Percentiles rank a stretch among this genome's conserved stretches.
Conservation (phyloP, 768 basidiomycete species). For the Polyporus arcularius region DNA sequence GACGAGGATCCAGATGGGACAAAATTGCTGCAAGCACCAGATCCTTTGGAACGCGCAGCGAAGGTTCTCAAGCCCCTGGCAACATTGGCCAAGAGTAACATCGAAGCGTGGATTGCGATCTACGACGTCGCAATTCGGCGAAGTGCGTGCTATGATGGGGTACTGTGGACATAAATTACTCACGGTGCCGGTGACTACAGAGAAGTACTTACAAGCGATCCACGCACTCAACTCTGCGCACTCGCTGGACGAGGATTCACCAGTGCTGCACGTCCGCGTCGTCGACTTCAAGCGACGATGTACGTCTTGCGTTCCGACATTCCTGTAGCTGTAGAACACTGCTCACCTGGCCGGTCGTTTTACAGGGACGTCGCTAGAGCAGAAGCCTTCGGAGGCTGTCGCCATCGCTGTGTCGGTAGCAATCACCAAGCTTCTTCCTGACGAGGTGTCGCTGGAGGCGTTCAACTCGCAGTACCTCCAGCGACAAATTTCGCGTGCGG, state of each 20-base stretch:
- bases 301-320: constrained; percentile 30
- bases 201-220: constrained; percentile 78
- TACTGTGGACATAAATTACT: neutral
- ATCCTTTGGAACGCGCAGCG: constrained; percentile 74
- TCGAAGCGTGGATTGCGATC: constrained; percentile 71
- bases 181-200: constrained; percentile 38
- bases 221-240: constrained; percentile 63
- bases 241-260: constrained; percentile 51
- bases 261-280: constrained; percentile 72
- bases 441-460: constrained; percentile 56
- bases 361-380: constrained; percentile 46
- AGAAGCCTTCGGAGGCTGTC: constrained; percentile 47
- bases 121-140: constrained; percentile 85
- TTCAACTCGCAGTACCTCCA: constrained; percentile 82
- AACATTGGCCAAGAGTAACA: constrained; percentile 47
- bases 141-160: constrained; percentile 48
- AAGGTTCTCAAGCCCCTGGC: constrained; percentile 69
- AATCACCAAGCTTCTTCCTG: constrained; percentile 55
- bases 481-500: constrained; percentile 48
- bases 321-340: neutral
- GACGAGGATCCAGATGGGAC: constrained; percentile 87
- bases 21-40: constrained; percentile 61
- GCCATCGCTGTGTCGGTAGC: constrained; percentile 51
- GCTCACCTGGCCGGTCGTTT: constrained; percentile 6
- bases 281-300: constrained; percentile 62